Conservation (phyloP, 495 filamentous ascomycete genomes). For the Entonaema liquescens region DNA sequence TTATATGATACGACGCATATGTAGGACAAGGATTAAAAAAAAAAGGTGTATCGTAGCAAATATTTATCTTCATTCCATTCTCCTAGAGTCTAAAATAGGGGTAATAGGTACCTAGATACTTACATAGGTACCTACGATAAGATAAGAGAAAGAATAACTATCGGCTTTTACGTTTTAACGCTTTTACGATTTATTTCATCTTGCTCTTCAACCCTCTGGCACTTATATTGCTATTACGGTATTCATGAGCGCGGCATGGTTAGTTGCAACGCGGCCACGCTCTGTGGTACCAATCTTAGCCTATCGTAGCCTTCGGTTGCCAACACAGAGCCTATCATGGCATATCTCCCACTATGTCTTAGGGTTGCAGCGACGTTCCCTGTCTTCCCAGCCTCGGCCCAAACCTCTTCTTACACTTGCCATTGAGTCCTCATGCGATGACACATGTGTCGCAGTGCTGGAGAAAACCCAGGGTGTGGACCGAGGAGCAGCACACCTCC, state of each 20-base stretch:
- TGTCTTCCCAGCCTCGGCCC: conserved; percentile 5
- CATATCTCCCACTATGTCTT: background rate
- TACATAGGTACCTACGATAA: background rate
- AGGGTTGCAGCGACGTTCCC: conserved; percentile 9
- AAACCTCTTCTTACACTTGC: conserved; percentile 73
- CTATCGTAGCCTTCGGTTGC: background rate
- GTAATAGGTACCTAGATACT: background rate
- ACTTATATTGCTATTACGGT: background rate
- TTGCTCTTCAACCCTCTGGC: background rate
- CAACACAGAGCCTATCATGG: background rate
- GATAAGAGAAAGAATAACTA: background rate
- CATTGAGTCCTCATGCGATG: conserved; percentile 97
- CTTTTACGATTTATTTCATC: background rate
- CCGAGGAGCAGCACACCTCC: conserved; percentile 59
- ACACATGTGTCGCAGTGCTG: conserved; percentile 90
- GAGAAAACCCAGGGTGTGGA: conserved; percentile 57
- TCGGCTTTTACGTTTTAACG: background rate
- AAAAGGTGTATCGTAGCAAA: no score
- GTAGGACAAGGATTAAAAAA: no score
- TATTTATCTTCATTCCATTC: background rate
- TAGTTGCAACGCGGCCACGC: background rate
- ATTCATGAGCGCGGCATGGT: conserved; percentile 3
- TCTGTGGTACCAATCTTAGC: background rate
- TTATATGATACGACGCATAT: no score
- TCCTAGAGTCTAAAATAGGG: background rate